Percentiles rank a stretch among this genome's conserved stretches.
Evolutionary conservation across 306 rosid genomes (phyloP).

Genomic region (Cicer cuneatum): DNA sequence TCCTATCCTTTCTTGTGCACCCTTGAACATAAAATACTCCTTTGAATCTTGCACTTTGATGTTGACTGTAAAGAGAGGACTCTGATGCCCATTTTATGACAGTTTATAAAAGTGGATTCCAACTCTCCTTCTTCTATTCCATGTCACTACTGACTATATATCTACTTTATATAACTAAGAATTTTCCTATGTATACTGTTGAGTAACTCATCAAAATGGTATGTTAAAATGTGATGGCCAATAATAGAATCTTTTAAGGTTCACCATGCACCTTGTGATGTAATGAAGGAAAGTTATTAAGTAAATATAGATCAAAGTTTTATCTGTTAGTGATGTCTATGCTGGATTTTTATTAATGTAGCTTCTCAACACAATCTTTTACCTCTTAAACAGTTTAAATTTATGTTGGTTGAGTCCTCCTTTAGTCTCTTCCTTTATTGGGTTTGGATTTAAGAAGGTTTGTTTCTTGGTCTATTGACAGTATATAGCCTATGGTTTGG

Average conservation of each 20-base stretch:
- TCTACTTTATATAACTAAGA: not conserved
- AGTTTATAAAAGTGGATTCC: slow-evolving; percentile 13
- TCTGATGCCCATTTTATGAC: not conserved
- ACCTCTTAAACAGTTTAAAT: not conserved
- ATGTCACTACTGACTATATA: not conserved
- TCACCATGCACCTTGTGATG: not conserved
- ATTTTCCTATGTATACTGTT: not conserved
- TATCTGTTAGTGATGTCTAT: not conserved
- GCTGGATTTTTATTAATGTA: not conserved
- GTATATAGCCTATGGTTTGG: not conserved
- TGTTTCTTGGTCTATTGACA: not conserved
- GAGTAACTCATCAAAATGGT: slow-evolving; percentile 22
- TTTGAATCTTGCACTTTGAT: slow-evolving; percentile 30
- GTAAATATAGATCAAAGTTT: not conserved
- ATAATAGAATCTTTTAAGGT: not conserved
- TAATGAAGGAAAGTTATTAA: not conserved
- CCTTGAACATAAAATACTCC: slow-evolving; percentile 1
- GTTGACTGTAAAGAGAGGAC: slow-evolving; percentile 1
- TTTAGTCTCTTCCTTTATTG: not conserved
- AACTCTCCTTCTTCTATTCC: slow-evolving; percentile 17
- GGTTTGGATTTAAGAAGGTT: slow-evolving; percentile 14
- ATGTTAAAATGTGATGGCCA: not conserved
- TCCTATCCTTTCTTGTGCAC: not conserved
- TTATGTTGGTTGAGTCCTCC: not conserved
- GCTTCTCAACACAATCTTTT: slow-evolving; percentile 7